Evolutionary conservation across 1,284 basidiomycete species (phyloP), one percentile per base, ranked within the genome.

Genomic region (Trametes hirsuta): DNA sequence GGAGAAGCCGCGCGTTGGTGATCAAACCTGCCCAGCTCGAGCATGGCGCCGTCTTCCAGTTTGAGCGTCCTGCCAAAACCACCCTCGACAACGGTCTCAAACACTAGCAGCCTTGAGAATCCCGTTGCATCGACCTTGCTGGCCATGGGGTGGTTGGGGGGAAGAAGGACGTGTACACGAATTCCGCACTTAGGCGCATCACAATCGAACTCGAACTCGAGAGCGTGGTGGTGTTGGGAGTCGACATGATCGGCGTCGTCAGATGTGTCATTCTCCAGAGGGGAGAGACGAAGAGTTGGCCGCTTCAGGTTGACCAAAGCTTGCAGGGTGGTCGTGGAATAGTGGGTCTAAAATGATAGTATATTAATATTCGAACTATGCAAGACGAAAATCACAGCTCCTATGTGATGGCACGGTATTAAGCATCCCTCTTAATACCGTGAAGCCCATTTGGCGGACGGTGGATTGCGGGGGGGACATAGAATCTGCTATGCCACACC

Each of bases 231-330:
- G 49, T 83, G 82, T 65, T 79, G 79, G 37, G 76, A 79, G 46
- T 85, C 80, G 10, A 67, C 70, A 56, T 79, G 74, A 49, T 76
- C 74, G 55, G 73, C 69, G 60, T 79, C 79, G 47, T 81, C 78
- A 5, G 75, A 73, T 0, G 81, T 74, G 21, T 83, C 78, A 18
- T 77, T 69, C 10, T 81, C 76, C 47, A 87, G 81, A n/a, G 86
- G 93, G 37, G 83, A 91, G 46, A 86, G 84, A 47, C 83, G 88
- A 55, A 87, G 79, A 1, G 91, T 88, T 0, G 94, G 94, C 8
- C 94, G 85, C 72, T 95, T 95, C 68, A 96, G 85, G 70, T 95
- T 95, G 63, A 96, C 94, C 35, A 95, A 82, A 0, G 94, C 94
- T 76, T 96, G 94, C 0, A 96, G 80, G 1, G 93, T 95, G 0